Percentiles rank a stretch among this genome's conserved stretches.
Evolutionary conservation across 164 flowering plant species (phyloP).

Genomic region (Paratinospora sagittata): DNA sequence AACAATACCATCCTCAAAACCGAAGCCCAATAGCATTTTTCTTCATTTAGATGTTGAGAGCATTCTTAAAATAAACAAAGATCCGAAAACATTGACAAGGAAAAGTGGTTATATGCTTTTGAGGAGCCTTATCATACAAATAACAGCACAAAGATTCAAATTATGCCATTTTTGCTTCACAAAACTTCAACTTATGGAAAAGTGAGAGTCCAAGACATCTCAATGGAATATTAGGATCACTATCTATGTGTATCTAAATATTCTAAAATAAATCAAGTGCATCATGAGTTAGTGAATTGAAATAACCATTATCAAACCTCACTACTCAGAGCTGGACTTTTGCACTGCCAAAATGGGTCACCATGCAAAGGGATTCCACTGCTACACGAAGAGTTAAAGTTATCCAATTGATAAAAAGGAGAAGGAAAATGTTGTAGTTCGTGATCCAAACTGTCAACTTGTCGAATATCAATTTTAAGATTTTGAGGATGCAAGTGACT

Average conservation of each 20-base stretch:
- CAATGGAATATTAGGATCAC: background rate
- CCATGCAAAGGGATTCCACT: slow-evolving; percentile 32
- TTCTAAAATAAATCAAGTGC: background rate
- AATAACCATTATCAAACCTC: slow-evolving; percentile 38
- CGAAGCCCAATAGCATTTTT: too few species aligned
- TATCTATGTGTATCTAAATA: background rate
- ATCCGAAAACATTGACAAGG: too few species aligned
- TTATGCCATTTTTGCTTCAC: too few species aligned
- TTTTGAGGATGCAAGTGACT: background rate
- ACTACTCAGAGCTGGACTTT: slow-evolving; percentile 35
- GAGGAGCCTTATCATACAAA: too few species aligned
- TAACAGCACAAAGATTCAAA: too few species aligned
- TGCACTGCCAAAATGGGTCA: slow-evolving; percentile 57
- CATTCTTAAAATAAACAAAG: too few species aligned
- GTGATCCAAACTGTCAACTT: slow-evolving; percentile 20
- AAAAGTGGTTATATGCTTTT: too few species aligned
- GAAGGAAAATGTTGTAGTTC: slow-evolving; percentile 33
- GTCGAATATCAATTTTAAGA: background rate
- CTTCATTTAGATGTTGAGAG: too few species aligned
- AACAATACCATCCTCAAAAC: too few species aligned
- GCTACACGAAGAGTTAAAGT: slow-evolving; percentile 26
- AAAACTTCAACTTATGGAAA: too few species aligned
- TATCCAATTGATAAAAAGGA: slow-evolving; percentile 36
- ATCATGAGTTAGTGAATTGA: background rate
- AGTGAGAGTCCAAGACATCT: background rate